phyloP scores from a whole-genome alignment of 257 asterid genomes.

The Solanum sejunctum region DNA sequence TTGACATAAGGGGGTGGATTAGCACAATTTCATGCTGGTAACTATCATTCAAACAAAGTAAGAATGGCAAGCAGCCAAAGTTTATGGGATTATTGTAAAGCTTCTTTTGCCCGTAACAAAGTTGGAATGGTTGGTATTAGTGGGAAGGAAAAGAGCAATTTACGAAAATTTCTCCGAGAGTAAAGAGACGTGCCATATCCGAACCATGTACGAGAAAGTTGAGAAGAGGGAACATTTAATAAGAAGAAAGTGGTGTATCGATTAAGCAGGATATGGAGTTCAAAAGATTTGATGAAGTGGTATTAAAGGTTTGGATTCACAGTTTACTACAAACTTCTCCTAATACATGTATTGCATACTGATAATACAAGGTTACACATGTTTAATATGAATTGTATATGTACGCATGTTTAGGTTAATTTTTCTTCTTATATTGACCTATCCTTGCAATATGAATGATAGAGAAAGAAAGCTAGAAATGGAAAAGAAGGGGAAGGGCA shows the following conservation, averaged over 20 bases:
- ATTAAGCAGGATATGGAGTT: too few relatives aligned
- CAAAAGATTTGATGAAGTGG: too few relatives aligned
- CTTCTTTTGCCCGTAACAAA: background rate
- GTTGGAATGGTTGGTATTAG: background rate
- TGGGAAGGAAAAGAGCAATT: background rate
- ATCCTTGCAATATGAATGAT: background rate
- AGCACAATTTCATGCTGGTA: background rate
- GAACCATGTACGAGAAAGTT: too few relatives aligned
- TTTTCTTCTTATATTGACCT: background rate
- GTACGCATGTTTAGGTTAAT: background rate
- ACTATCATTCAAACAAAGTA: background rate
- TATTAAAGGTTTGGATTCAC: too few relatives aligned
- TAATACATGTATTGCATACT: background rate
- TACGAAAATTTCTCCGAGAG: background rate
- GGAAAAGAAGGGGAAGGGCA: background rate
- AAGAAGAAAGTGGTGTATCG: too few relatives aligned
- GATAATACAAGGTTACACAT: background rate
- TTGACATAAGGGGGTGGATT: too few relatives aligned
- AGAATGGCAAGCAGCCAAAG: background rate
- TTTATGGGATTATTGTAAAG: background rate
- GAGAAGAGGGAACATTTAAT: too few relatives aligned
- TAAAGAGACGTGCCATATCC: too few relatives aligned
- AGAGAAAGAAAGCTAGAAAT: background rate
- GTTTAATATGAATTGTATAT: background rate
- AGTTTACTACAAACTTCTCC: too few relatives aligned